A percentile compares a stretch with the other conserved stretches of the same genome.
phyloP scores from a whole-genome alignment of 768 basidiomycete species.

The Psilocybe azurescens region DNA sequence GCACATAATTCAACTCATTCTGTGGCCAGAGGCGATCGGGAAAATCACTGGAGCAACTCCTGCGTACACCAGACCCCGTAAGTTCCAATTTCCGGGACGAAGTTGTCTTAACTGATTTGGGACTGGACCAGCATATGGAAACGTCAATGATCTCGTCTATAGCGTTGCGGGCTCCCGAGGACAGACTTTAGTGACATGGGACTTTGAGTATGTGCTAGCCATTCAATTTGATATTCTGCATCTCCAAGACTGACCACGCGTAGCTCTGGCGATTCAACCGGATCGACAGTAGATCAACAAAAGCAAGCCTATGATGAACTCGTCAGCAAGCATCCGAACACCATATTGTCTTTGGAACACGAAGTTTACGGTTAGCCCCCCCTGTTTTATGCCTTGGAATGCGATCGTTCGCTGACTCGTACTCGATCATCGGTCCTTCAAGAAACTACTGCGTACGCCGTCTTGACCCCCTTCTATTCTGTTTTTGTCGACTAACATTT shows the following conservation, averaged over 20 bases:
- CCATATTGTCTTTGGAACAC: conserved; percentile 45
- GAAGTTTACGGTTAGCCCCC: conserved; percentile 37
- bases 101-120: too few relatives aligned
- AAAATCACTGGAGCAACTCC: conserved; percentile 39
- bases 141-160: conserved; percentile 42
- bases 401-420: too few relatives aligned
- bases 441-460: neutral
- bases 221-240: neutral
- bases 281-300: conserved; percentile 32
- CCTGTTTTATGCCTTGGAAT: neutral
- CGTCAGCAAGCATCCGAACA: conserved; percentile 34
- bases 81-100: conserved; percentile 20
- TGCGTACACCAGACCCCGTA: conserved; percentile 43
- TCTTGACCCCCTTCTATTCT: neutral
- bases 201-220: conserved; percentile 35
- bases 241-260: neutral
- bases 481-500: neutral
- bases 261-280: conserved; percentile 46
- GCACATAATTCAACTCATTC: neutral
- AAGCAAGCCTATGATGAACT: conserved; percentile 33
- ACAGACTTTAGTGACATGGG: conserved; percentile 42
- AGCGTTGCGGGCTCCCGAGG: conserved; percentile 29
- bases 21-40: conserved; percentile 28
- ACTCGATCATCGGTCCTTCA: too few relatives aligned
- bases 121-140: conserved; percentile 38